phyloP scores from a whole-genome alignment of 225 moss, liverwort and hornwort genomes.

The Sphagnum contortum region DNA sequence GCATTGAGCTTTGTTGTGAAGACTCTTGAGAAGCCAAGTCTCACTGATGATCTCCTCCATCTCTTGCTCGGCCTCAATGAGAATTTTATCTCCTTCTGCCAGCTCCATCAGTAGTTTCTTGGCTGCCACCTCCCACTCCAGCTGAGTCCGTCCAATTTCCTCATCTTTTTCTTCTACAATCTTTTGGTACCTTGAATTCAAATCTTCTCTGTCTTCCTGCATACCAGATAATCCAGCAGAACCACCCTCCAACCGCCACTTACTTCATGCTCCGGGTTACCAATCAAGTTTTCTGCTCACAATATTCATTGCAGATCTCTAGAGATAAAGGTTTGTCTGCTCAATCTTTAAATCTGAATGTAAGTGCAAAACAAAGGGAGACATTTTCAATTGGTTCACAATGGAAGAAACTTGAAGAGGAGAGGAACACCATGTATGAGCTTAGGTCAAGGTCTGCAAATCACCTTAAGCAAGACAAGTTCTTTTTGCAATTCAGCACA shows the following conservation, averaged over 20 bases:
- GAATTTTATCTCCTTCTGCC: conserved; percentile 52
- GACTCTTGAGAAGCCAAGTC: conserved; percentile 22
- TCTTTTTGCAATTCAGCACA: conserved; percentile 29
- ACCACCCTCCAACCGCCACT: too few species aligned
- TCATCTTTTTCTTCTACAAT: conserved; percentile 23
- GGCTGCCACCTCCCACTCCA: conserved; percentile 41
- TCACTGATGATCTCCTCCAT: conserved; percentile 60
- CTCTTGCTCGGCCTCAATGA: conserved; percentile 54
- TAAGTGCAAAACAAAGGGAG: too few species aligned
- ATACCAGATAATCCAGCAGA: background rate
- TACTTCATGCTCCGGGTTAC: too few species aligned
- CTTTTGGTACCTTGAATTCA: conserved; percentile 11
- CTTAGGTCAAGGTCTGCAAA: too few species aligned
- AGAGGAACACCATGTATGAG: too few species aligned
- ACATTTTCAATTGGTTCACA: too few species aligned
- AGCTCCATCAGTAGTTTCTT: conserved; percentile 37
- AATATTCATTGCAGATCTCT: too few species aligned
- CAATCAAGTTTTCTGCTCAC: too few species aligned
- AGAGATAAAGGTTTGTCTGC: too few species aligned
- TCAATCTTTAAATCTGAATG: too few species aligned
- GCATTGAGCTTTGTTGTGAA: conserved; percentile 12
- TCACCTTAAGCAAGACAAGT: conserved; percentile 28
- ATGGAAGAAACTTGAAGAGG: too few species aligned
- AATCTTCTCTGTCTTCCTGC: conserved; percentile 17
- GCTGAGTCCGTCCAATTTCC: conserved; percentile 29